Evolutionary conservation across 352 stramenopile species (phyloP).

Genomic region (Pythium inflatum): DNA sequence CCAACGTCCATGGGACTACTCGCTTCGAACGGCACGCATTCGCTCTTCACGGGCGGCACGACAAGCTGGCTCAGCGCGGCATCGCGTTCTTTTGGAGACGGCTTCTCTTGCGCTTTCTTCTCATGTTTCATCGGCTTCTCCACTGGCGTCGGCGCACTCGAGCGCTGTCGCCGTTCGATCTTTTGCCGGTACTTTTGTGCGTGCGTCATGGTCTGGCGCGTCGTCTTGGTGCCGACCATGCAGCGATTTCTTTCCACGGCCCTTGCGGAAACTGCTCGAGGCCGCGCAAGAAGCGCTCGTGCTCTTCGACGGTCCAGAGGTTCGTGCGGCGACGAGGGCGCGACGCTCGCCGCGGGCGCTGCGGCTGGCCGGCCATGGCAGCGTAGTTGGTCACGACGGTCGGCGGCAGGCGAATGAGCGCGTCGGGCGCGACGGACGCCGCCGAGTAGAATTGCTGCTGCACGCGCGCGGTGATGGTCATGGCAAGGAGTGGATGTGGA

Average conservation of each 20-base stretch:
- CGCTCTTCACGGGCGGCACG: too few species aligned
- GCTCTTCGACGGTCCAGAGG: slow-evolving; percentile 53
- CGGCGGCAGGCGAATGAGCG: slow-evolving; percentile 15
- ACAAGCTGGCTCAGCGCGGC: not conserved
- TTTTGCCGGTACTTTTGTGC: slow-evolving; percentile 46
- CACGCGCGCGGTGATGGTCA: not conserved
- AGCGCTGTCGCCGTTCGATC: not conserved
- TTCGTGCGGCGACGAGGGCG: slow-evolving; percentile 7
- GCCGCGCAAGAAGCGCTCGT: slow-evolving; percentile 51
- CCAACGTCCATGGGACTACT: not conserved
- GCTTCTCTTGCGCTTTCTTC: not conserved
- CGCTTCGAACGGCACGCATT: too few species aligned
- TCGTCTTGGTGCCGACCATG: not conserved
- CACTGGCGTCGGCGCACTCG: not conserved
- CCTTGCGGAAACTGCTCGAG: slow-evolving; percentile 52
- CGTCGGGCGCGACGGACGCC: not conserved
- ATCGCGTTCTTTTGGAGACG: not conserved
- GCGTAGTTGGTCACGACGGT: slow-evolving; percentile 16
- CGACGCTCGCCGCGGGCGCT: not conserved
- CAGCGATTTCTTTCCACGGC: slow-evolving; percentile 55
- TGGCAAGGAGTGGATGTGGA: not conserved
- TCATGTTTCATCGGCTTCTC: not conserved
- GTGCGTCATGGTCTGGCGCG: slow-evolving; percentile 53
- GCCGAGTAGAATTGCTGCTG: slow-evolving; percentile 12
- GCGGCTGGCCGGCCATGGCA: not conserved